These are phyloP conservation scores for Ophiostoma pallidulum DNA, from an alignment of 2,329 filamentous ascomycete genomes.

Conservation along the genomic window DNA sequence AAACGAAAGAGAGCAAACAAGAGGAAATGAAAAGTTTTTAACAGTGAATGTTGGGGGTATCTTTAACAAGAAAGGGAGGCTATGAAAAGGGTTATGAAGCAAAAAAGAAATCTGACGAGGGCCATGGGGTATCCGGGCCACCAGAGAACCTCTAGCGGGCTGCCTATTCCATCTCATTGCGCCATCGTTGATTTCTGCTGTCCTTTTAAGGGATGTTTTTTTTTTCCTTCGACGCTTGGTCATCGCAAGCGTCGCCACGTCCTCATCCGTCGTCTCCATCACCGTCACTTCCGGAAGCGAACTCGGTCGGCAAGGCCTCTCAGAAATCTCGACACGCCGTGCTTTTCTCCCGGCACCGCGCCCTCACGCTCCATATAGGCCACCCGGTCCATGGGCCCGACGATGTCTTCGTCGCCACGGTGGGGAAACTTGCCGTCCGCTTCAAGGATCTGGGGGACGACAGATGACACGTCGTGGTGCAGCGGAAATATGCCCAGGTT, in stretches of 20 bases:
- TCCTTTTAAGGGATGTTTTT: too few relatives aligned
- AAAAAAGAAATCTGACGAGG: not conserved
- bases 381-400: conserved; percentile 75
- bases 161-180: too few relatives aligned
- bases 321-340: conserved; percentile 32
- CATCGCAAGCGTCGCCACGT: too few relatives aligned
- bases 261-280: too few relatives aligned
- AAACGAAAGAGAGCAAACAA: not conserved
- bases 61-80: conserved; percentile 9
- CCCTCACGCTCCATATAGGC: conserved; percentile 19
- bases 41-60: conserved; percentile 8
- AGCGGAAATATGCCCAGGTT: conserved; percentile 28
- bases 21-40: not conserved
- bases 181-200: too few relatives aligned
- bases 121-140: not conserved
- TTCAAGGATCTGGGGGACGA: conserved; percentile 60
- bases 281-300: conserved; percentile 2
- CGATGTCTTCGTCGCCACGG: conserved; percentile 83
- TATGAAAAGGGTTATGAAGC: too few relatives aligned
- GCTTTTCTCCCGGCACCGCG: not conserved
- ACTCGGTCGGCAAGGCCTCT: conserved; percentile 33
- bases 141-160: too few relatives aligned
- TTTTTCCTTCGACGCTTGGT: too few relatives aligned
- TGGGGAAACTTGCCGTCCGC: conserved; percentile 79
- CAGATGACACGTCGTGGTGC: conserved; percentile 49